phyloP scores from a whole-genome alignment of 2,329 filamentous ascomycete genomes.

The Stachybotrys chlorohalonatus region DNA sequence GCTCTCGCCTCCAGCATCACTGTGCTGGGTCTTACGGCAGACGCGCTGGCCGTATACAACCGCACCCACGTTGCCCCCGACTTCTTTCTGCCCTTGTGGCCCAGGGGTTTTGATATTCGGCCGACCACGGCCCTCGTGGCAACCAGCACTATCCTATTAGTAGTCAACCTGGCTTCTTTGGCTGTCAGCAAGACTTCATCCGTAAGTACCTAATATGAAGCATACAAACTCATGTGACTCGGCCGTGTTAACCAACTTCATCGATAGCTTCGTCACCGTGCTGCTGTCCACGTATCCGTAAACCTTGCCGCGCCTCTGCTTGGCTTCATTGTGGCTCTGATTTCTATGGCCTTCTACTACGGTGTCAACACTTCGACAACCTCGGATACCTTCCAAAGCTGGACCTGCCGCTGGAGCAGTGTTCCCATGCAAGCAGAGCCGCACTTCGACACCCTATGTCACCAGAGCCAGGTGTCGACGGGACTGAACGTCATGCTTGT shows the following conservation, averaged over 20 bases:
- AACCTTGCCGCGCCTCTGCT: conserved; percentile 16
- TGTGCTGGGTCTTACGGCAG: conserved; percentile 44
- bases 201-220: conserved; percentile 29
- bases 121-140: conserved; percentile 47
- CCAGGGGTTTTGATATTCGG: conserved; percentile 44
- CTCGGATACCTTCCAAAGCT: conserved; percentile 49
- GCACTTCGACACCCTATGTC: conserved; percentile 47
- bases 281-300: conserved; percentile 9
- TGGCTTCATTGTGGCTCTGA: conserved; percentile 30
- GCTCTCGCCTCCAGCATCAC: conserved; percentile 41
- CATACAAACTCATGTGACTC: no score
- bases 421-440: conserved; percentile 44
- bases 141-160: conserved; percentile 38
- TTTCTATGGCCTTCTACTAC: conserved; percentile 50
- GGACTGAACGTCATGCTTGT: conserved; percentile 48
- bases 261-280: conserved; percentile 11
- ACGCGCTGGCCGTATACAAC: conserved; percentile 47
- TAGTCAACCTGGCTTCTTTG: conserved; percentile 39
- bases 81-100: conserved; percentile 48
- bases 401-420: conserved; percentile 51
- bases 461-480: conserved; percentile 43
- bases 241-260: background rate
- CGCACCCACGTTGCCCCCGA: conserved; percentile 38
- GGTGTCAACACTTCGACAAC: conserved; percentile 42
- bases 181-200: conserved; percentile 35